Evolutionary conservation across 768 basidiomycete species (phyloP).

Genomic region (Tricholomella constricta): DNA sequence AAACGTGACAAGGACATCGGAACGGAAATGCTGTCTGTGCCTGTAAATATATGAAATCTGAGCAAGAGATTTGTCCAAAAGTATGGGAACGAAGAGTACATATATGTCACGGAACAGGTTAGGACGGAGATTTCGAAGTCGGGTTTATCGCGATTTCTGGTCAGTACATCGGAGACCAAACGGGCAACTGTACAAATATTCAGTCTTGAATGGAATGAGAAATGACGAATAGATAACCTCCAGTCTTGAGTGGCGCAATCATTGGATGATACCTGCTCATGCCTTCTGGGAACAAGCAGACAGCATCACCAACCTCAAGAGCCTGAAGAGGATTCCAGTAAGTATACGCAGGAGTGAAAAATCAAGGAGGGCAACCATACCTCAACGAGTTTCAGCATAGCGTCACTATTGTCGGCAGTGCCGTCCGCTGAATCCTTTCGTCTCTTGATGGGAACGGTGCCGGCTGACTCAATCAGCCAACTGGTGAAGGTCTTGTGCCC

Average conservation of each 20-base stretch:
- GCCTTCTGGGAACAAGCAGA: slow-evolving; percentile 87
- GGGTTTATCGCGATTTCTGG: slow-evolving; percentile 64
- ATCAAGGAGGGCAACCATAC: slow-evolving; percentile 34
- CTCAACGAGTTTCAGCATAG: slow-evolving; percentile 70
- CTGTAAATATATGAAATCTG: slow-evolving; percentile 34
- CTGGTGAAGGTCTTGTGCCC: slow-evolving; percentile 82
- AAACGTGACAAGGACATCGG: slow-evolving; percentile 85
- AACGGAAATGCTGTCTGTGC: slow-evolving; percentile 86
- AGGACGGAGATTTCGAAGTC: slow-evolving; percentile 73
- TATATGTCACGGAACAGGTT: slow-evolving; percentile 83
- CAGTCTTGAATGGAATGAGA: neutral
- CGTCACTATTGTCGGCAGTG: slow-evolving; percentile 62
- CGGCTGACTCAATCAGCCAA: slow-evolving; percentile 88
- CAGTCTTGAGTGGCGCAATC: slow-evolving; percentile 88
- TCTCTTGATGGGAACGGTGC: slow-evolving; percentile 82
- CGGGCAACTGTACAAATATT: slow-evolving; percentile 63
- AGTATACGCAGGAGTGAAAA: neutral
- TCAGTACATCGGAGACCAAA: slow-evolving; percentile 75
- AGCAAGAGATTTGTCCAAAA: neutral
- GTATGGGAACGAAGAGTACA: slow-evolving; percentile 40
- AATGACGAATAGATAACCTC: slow-evolving; percentile 48
- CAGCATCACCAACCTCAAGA: slow-evolving; percentile 72
- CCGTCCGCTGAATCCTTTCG: slow-evolving; percentile 66
- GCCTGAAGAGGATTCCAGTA: slow-evolving; percentile 46
- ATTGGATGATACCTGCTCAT: slow-evolving; percentile 82